Conservation (phyloP, 2,329 filamentous ascomycete genomes). For the Fusarium sp. region DNA sequence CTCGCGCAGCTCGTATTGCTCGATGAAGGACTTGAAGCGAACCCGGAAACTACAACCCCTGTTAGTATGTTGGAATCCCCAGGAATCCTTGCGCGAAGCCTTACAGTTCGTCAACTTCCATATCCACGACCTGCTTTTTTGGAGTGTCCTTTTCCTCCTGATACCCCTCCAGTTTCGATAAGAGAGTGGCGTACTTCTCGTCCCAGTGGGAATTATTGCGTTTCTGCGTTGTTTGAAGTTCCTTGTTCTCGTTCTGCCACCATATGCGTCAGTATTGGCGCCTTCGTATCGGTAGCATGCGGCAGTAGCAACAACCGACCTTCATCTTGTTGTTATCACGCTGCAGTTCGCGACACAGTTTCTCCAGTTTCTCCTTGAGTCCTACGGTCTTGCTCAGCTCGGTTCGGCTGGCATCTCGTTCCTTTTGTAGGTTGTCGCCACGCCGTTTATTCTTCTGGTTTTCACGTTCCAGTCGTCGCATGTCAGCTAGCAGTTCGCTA, state of each 20-base stretch:
- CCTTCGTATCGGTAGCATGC: background rate
- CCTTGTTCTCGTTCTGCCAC: slow-evolving; percentile 89
- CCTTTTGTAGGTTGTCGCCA: slow-evolving; percentile 94
- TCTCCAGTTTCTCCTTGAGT: slow-evolving; percentile 97
- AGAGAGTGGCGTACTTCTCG: slow-evolving; percentile 83
- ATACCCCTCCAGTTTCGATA: slow-evolving; percentile 89
- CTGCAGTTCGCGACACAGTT: slow-evolving; percentile 93
- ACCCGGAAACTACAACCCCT: slow-evolving; percentile 77
- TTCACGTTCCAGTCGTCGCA: slow-evolving; percentile 96
- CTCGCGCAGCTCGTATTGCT: slow-evolving; percentile 96
- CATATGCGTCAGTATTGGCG: slow-evolving; percentile 43
- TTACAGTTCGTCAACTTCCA: slow-evolving; percentile 92
- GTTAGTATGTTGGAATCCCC: slow-evolving; percentile 11
- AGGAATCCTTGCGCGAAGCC: slow-evolving; percentile 51
- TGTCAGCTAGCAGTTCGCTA: slow-evolving; percentile 90
- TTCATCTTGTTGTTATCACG: slow-evolving; percentile 99
- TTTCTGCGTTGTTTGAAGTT: slow-evolving; percentile 88
- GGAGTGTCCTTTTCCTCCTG: slow-evolving; percentile 90
- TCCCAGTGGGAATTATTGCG: slow-evolving; percentile 88
- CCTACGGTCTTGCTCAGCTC: slow-evolving; percentile 92
- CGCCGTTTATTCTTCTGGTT: slow-evolving; percentile 97
- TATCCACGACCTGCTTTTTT: slow-evolving; percentile 84
- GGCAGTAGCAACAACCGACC: slow-evolving; percentile 65
- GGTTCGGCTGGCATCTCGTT: slow-evolving; percentile 90
- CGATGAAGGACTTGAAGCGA: slow-evolving; percentile 94